Evolutionary conservation across 768 basidiomycete species (phyloP).

Genomic region (Fistulinella prunicolor): DNA sequence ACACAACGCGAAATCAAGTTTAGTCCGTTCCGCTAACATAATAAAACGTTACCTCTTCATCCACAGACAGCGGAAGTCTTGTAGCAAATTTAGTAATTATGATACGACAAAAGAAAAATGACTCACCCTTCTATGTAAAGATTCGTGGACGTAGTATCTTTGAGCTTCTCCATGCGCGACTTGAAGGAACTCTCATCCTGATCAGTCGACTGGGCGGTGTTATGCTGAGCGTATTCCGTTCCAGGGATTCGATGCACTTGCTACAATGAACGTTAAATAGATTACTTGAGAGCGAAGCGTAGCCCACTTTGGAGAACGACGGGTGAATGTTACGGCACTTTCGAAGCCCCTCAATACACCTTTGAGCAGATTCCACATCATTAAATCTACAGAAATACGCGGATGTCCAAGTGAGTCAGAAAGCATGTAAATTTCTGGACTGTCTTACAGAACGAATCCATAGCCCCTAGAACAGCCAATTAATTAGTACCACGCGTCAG

Average conservation of each 20-base stretch:
- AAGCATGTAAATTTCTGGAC: neutral
- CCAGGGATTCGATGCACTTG: conserved; percentile 84
- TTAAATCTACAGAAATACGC: conserved; percentile 51
- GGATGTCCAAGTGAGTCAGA: neutral
- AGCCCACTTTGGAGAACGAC: conserved; percentile 75
- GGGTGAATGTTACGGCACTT: conserved; percentile 78
- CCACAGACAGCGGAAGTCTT: conserved; percentile 67
- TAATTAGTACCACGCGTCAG: neutral
- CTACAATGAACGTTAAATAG: conserved; percentile 26
- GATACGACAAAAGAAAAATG: neutral
- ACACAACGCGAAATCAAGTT: neutral
- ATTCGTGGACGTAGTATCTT: conserved; percentile 67
- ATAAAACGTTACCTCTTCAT: conserved; percentile 48
- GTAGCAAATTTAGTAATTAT: conserved; percentile 1
- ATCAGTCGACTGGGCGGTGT: conserved; percentile 21
- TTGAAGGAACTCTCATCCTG: conserved; percentile 55
- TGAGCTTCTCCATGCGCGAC: conserved; percentile 72
- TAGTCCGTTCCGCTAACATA: neutral
- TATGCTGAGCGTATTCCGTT: conserved; percentile 52
- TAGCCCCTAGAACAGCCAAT: conserved; percentile 53
- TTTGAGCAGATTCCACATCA: conserved; percentile 62
- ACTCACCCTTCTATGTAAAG: conserved; percentile 75
- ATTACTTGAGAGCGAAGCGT: neutral
- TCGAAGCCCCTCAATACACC: conserved; percentile 68
- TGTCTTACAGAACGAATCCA: conserved; percentile 70